Percentiles rank a stretch among this genome's conserved stretches.
phyloP scores from a whole-genome alignment of 2,329 filamentous ascomycete species.

The Neopestalotiopsis sp. region DNA sequence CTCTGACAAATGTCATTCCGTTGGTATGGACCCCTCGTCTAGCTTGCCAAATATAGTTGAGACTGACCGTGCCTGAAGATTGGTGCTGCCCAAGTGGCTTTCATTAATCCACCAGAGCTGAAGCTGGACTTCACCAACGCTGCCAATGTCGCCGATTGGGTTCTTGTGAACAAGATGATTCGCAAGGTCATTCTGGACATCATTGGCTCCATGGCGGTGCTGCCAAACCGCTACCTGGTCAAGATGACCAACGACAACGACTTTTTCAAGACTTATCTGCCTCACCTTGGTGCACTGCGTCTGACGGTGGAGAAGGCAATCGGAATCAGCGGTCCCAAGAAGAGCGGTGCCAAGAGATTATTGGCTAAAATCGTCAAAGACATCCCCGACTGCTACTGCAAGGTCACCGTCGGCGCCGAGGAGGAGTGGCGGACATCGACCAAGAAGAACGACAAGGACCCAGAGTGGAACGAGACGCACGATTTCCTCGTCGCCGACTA shows the following conservation, averaged over 20 bases:
- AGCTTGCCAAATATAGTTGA: slow-evolving; percentile 17
- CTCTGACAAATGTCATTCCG: slow-evolving; percentile 50
- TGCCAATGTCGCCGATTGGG: slow-evolving; percentile 21
- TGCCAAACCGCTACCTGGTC: slow-evolving; percentile 54
- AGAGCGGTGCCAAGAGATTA: slow-evolving; percentile 42
- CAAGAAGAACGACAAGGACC: slow-evolving; percentile 46
- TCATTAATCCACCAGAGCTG: slow-evolving; percentile 52
- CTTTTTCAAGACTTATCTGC: slow-evolving; percentile 53
- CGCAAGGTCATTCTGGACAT: slow-evolving; percentile 49
- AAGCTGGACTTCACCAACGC: slow-evolving; percentile 51
- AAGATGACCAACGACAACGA: slow-evolving; percentile 51
- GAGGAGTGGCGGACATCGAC: slow-evolving; percentile 47
- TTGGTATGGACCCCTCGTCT: slow-evolving; percentile 37
- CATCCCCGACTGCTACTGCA: slow-evolving; percentile 51
- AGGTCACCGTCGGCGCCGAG: slow-evolving; percentile 48
- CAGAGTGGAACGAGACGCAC: slow-evolving; percentile 52
- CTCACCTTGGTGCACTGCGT: slow-evolving; percentile 46
- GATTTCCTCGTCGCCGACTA: slow-evolving; percentile 52
- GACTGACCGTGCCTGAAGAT: slow-evolving; percentile 37
- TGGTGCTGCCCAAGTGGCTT: slow-evolving; percentile 51
- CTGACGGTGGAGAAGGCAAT: slow-evolving; percentile 47
- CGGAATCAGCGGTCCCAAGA: slow-evolving; percentile 42
- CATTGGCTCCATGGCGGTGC: slow-evolving; percentile 49
- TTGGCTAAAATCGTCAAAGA: slow-evolving; percentile 50
- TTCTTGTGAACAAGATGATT: slow-evolving; percentile 40